These are phyloP conservation scores for Candida gorgasii DNA, from an alignment of 805 yeast genomes.

Conservation along the genomic window DNA sequence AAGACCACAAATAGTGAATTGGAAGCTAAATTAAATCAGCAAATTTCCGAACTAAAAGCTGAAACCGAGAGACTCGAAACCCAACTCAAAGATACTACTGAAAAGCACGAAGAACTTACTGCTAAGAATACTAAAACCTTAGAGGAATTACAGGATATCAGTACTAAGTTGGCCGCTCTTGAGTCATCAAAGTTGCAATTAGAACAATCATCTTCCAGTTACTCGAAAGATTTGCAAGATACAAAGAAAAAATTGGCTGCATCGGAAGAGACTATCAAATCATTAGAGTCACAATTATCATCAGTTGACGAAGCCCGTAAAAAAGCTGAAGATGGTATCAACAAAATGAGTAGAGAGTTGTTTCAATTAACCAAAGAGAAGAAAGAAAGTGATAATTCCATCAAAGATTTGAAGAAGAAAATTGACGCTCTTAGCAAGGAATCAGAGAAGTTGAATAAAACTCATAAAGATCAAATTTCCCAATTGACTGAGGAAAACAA, in stretches of 20 bases:
- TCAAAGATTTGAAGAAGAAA: conserved; percentile 46
- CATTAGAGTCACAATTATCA: conserved; percentile 32
- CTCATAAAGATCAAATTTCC: conserved; percentile 21
- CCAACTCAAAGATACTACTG: conserved; percentile 22
- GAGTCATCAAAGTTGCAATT: conserved; percentile 33
- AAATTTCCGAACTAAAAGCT: conserved; percentile 19
- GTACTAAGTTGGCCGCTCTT: conserved; percentile 22
- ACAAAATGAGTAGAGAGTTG: conserved; percentile 85
- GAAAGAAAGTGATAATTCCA: conserved; percentile 46
- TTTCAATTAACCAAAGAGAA: conserved; percentile 64
- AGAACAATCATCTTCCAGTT: conserved; percentile 28
- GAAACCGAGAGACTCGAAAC: conserved; percentile 15
- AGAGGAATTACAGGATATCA: conserved; percentile 10
- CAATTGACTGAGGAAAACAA: conserved; percentile 24
- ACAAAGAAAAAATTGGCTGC: conserved; percentile 25
- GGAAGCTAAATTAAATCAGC: conserved; percentile 21
- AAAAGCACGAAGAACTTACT: conserved; percentile 21
- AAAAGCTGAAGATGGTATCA: conserved; percentile 82
- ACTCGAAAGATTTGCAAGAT: conserved; percentile 32
- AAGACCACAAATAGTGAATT: conserved; percentile 19
- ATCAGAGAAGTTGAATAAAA: conserved; percentile 32
- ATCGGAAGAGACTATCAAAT: conserved; percentile 26
- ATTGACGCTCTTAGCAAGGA: conserved; percentile 28
- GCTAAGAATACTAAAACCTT: conserved; percentile 22
- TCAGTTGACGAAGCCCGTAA: conserved; percentile 45